A percentile compares a stretch with the other conserved stretches of the same genome.
phyloP scores from a whole-genome alignment of 2,329 filamentous ascomycete species.

The Diaporthe velutina region DNA sequence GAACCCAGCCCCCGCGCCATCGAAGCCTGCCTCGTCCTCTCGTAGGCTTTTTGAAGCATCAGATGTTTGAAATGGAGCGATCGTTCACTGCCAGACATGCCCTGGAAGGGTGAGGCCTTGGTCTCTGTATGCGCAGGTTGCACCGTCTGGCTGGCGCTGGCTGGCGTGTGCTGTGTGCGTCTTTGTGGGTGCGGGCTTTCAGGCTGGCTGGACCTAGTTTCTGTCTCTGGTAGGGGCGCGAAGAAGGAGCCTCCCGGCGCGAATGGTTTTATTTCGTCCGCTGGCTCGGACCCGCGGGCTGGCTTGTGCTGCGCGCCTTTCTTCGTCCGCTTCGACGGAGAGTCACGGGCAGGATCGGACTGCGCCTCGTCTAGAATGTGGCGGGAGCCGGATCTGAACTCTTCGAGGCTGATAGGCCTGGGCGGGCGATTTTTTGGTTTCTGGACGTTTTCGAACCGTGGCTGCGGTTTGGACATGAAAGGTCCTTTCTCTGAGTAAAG shows the following conservation, averaged over 20 bases:
- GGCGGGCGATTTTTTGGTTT: neutral
- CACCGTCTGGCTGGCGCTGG: neutral
- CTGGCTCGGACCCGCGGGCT: neutral
- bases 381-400: slow-evolving; percentile 18
- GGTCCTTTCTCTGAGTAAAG: slow-evolving; percentile 19
- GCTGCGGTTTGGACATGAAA: neutral
- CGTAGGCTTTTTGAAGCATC: neutral
- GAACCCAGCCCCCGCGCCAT: neutral
- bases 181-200: neutral
- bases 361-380: neutral
- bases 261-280: neutral
- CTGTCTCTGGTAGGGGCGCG: neutral
- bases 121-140: neutral
- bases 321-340: neutral
- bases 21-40: neutral
- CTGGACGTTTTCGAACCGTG: neutral
- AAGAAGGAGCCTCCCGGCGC: slow-evolving; percentile 4
- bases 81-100: neutral
- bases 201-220: neutral
- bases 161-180: neutral
- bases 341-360: neutral
- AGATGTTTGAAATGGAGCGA: neutral
- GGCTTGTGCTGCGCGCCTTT: neutral
- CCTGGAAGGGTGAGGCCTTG: neutral
- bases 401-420: neutral